These are phyloP conservation scores for Pyrus bretschneideri DNA, from an alignment of 306 rosid species.

Conservation along the genomic window DNA sequence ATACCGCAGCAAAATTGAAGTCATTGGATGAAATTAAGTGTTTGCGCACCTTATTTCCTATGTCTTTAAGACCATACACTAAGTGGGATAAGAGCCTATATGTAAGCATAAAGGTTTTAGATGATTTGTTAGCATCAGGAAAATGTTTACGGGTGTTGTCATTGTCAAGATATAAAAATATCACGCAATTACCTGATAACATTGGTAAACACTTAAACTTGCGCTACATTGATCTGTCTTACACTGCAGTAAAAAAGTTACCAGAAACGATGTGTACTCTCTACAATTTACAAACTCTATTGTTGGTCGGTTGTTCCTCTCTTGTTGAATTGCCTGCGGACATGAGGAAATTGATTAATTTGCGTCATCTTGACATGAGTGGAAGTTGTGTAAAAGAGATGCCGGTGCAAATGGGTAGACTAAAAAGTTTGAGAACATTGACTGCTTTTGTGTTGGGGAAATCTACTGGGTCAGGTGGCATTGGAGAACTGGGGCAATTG, in stretches of 20 bases:
- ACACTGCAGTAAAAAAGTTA: neutral
- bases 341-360: neutral
- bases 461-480: neutral
- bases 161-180: rapidly evolving
- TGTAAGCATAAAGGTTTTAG: neutral
- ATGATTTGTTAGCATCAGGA: neutral
- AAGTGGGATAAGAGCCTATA: rapidly evolving
- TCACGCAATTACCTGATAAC: neutral
- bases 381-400: neutral
- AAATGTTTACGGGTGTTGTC: neutral
- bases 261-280: neutral
- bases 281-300: slow-evolving; percentile 10
- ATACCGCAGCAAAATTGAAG: too few species aligned
- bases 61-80: too few species aligned
- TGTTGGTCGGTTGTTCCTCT: neutral
- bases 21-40: too few species aligned
- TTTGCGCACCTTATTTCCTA: too few species aligned
- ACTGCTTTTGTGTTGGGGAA: neutral
- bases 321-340: neutral
- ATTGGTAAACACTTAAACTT: neutral
- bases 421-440: neutral
- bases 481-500: neutral
- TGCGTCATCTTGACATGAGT: neutral
- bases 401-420: neutral
- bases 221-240: neutral